phyloP scores from a whole-genome alignment of 805 yeast genomes.

The Clavispora carvajalis region DNA sequence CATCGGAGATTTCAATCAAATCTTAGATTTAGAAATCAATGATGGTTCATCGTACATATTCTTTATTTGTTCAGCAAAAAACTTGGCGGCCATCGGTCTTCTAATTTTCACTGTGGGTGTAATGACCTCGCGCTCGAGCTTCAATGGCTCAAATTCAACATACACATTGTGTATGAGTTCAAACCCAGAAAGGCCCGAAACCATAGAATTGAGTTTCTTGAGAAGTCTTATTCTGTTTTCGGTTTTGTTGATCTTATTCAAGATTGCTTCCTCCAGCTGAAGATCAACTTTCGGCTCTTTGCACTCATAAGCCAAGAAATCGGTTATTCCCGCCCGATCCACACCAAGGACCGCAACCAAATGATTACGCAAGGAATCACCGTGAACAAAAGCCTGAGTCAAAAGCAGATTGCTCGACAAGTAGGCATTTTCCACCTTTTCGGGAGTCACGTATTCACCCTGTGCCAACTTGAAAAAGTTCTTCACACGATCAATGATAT shows the following conservation, averaged over 20 bases:
- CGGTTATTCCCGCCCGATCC: slow-evolving; percentile 13
- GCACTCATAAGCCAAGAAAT: slow-evolving; percentile 14
- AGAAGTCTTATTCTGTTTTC: slow-evolving; percentile 13
- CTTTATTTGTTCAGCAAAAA: slow-evolving; percentile 35
- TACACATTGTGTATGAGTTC: slow-evolving; percentile 22
- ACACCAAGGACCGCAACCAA: slow-evolving; percentile 19
- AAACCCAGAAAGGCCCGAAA: slow-evolving; percentile 17
- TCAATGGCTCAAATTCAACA: slow-evolving; percentile 25
- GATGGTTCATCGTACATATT: slow-evolving; percentile 47
- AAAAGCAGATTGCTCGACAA: slow-evolving; percentile 19
- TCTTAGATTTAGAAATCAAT: slow-evolving; percentile 7
- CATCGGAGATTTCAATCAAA: neutral
- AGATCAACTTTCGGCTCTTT: slow-evolving; percentile 5
- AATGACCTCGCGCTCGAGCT: slow-evolving; percentile 19
- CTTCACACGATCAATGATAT: slow-evolving; percentile 63
- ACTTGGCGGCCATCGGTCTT: slow-evolving; percentile 44
- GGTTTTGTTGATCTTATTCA: slow-evolving; percentile 13
- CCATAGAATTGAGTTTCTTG: slow-evolving; percentile 5
- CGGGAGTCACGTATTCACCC: slow-evolving; percentile 66
- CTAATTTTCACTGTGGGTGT: slow-evolving; percentile 35
- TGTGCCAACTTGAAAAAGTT: slow-evolving; percentile 63
- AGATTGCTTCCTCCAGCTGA: slow-evolving; percentile 13
- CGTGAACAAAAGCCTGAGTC: slow-evolving; percentile 15
- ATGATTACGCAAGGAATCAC: slow-evolving; percentile 12
- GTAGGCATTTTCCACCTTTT: slow-evolving; percentile 64